Evolutionary conservation across 192 early-diverging fungal species (phyloP).

Genomic region (Cetraspora pellucida): DNA sequence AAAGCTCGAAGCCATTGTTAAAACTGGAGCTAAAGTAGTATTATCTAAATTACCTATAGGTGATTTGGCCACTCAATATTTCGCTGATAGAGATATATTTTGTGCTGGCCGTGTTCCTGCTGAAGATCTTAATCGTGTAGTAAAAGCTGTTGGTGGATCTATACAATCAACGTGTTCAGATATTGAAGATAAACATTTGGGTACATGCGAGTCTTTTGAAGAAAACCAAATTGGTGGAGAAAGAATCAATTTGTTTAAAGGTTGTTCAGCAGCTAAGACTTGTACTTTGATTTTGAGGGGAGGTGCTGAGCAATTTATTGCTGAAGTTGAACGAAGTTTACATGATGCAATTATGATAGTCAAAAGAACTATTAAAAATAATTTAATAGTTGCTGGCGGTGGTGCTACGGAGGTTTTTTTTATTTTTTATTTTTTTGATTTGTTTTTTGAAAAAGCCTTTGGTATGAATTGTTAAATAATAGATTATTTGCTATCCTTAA

Average conservation of each 20-base stretch:
- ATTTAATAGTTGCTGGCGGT: constrained; percentile 94
- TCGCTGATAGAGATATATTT: constrained; percentile 99
- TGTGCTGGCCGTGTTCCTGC: constrained; percentile 95
- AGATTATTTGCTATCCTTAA: background rate
- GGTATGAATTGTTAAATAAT: background rate
- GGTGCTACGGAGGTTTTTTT: constrained; percentile 82
- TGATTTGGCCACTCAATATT: constrained; percentile 99
- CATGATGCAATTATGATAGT: constrained; percentile 99
- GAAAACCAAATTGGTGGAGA: constrained; percentile 97
- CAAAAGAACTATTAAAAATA: constrained; percentile 94
- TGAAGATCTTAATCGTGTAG: constrained; percentile 91
- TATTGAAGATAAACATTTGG: constrained; percentile 79
- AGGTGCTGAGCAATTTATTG: constrained; percentile 99
- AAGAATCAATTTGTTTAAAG: constrained; percentile 95
- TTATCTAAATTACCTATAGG: constrained; percentile 97
- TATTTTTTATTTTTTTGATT: background rate
- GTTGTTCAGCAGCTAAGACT: constrained; percentile 90
- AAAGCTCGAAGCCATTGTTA: constrained; percentile 94
- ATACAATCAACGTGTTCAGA: constrained; percentile 92
- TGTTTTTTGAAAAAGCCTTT: background rate
- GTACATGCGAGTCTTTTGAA: constrained; percentile 89
- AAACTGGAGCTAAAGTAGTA: constrained; percentile 95
- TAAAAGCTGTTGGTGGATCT: constrained; percentile 92
- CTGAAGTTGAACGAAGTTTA: constrained; percentile 94
- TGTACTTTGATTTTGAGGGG: constrained; percentile 96